Percentiles rank a stretch among this genome's conserved stretches.
phyloP scores from a whole-genome alignment of 805 yeast genomes.

The Ogataea paradorogensis region DNA sequence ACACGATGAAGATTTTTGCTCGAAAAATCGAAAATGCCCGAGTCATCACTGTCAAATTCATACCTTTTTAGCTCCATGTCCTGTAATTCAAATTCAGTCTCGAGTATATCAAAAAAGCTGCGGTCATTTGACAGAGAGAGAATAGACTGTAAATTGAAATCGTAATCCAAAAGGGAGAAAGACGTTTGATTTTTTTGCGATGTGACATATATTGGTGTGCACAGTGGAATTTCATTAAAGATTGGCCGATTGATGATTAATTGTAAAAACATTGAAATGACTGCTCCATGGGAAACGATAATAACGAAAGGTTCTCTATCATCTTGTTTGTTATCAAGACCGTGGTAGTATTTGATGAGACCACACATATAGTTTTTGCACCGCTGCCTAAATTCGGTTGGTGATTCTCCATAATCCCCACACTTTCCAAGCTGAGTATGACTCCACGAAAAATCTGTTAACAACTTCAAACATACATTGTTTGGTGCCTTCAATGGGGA shows the following conservation, averaged over 20 bases:
- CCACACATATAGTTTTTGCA: slow-evolving; percentile 35
- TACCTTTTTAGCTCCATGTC: slow-evolving; percentile 5
- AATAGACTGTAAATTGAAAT: slow-evolving; percentile 31
- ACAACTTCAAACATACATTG: neutral
- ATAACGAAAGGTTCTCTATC: slow-evolving; percentile 33
- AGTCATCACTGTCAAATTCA: neutral
- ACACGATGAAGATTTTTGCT: slow-evolving; percentile 18
- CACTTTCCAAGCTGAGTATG: slow-evolving; percentile 39
- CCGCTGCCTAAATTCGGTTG: slow-evolving; percentile 35
- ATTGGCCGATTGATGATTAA: slow-evolving; percentile 36
- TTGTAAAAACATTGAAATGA: slow-evolving; percentile 39
- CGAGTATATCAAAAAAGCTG: slow-evolving; percentile 25
- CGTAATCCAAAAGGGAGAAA: slow-evolving; percentile 32
- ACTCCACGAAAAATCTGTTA: slow-evolving; percentile 32
- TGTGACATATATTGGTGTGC: slow-evolving; percentile 34
- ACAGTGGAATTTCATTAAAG: slow-evolving; percentile 40
- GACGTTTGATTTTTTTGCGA: too few species aligned
- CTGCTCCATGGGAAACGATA: slow-evolving; percentile 44
- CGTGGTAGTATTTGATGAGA: slow-evolving; percentile 33
- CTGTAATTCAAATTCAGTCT: slow-evolving; percentile 27
- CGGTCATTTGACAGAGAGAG: slow-evolving; percentile 25
- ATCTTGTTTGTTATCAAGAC: slow-evolving; percentile 23
- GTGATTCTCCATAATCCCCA: slow-evolving; percentile 43
- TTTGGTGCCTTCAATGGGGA: neutral
- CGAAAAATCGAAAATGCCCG: neutral